Evolutionary conservation across 2,329 filamentous ascomycete genomes (phyloP), one percentile per base, ranked within the genome.

Genomic region (Epichloe uncinata): DNA sequence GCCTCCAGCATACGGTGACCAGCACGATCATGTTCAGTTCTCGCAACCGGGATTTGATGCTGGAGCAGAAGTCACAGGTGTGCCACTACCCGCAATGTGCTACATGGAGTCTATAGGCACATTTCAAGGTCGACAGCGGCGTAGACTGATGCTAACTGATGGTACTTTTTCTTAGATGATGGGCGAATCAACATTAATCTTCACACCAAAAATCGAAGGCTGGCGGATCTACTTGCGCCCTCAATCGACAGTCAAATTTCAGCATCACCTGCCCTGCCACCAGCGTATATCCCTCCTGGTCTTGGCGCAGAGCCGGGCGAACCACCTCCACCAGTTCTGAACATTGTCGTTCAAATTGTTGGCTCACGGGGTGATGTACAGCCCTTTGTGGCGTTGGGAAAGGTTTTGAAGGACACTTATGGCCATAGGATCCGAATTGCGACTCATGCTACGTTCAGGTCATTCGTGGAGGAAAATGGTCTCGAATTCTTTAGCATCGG

Each of bases 171-270:
- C 13, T 40, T 48, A 81, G 85, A 78, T 53, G 84, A 90, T 67
- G 87, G 87, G 22, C 79, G 87, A 60, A 75, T 93, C 58, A 81
- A 88, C 60, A 88, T 93, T 68, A 82, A 81, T 54, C 87, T 93
- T 66, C 81, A 84, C 60, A 82, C 88, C 62, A 82, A 79, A 56
- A 81, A 76, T 56, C 69, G 74, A 49, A 77, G 77, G 49, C 70
- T 91, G 4, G 79, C 84, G 2, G 78, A 81, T 52, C 70, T 90
- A 12, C 73, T 90, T 26, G 75, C 78, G 0, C 82, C 84, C 3
- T 78, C 81, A 7, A 63, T 89, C 40, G 67, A 75, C 53, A 71
- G 73, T 54, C 74, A 84, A 58, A 66, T 80, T 20, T 68, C 72
- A 36, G 67, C 81, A 20, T 48, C 68, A 56, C 59, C 22, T 68